Evolutionary conservation across 306 rosid genomes (phyloP).

Genomic region (Purshia tridentata): DNA sequence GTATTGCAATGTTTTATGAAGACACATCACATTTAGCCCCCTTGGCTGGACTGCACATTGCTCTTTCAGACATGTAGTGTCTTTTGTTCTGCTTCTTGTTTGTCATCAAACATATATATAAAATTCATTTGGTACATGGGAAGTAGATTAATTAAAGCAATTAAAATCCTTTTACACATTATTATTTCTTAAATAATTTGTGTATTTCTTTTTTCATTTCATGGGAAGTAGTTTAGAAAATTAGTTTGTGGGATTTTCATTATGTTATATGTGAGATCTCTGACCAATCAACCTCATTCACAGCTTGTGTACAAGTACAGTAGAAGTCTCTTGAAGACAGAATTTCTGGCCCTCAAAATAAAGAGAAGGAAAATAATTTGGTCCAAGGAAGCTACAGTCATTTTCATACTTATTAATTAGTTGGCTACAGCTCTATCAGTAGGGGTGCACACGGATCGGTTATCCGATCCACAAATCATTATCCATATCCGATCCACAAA

Average conservation of each 20-base stretch:
- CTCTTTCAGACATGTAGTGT: neutral
- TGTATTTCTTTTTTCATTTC: neutral
- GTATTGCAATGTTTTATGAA: slow-evolving; percentile 33
- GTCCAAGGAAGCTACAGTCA: neutral
- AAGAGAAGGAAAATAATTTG: neutral
- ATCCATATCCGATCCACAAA: no score
- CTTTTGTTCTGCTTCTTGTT: slow-evolving; percentile 10
- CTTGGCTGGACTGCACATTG: slow-evolving; percentile 32
- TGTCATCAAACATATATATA: slow-evolving; percentile 1
- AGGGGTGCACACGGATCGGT: no score
- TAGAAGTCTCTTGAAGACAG: neutral
- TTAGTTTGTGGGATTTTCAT: neutral
- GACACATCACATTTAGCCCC: slow-evolving; percentile 35
- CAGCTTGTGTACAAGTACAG: neutral
- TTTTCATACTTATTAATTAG: neutral
- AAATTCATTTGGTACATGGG: neutral
- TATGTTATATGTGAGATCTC: no score
- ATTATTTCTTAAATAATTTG: neutral
- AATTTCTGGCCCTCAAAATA: neutral
- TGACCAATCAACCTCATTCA: neutral
- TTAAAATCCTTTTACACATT: neutral
- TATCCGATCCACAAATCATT: no score
- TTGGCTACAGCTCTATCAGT: no score
- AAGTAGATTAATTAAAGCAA: neutral
- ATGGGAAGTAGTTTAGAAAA: neutral